A percentile compares a stretch with the other conserved stretches of the same genome.
Conservation (phyloP, 2,329 filamentous ascomycete species). For the Colletotrichum euphorbiae region DNA sequence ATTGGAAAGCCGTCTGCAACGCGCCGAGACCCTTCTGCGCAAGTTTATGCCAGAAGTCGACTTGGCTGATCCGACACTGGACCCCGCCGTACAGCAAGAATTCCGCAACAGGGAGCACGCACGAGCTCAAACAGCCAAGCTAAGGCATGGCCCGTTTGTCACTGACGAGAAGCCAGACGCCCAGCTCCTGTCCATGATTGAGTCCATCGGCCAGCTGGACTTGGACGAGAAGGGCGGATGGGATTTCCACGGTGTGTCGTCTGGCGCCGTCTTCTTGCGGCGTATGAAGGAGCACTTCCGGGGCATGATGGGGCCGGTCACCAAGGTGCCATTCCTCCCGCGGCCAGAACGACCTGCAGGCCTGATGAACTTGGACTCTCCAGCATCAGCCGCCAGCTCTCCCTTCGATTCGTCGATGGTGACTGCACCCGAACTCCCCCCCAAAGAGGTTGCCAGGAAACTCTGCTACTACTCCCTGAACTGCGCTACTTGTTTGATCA, state of each 20-base stretch:
- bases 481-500: conserved; percentile 68
- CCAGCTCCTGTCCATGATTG: conserved; percentile 93
- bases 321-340: conserved; percentile 69
- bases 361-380: conserved; percentile 74
- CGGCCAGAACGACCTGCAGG: conserved; percentile 60
- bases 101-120: conserved; percentile 66
- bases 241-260: conserved; percentile 96
- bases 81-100: conserved; percentile 80
- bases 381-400: conserved; percentile 69
- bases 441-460: conserved; percentile 65
- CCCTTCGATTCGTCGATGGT: conserved; percentile 68
- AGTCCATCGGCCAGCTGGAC: conserved; percentile 89
- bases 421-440: conserved; percentile 75
- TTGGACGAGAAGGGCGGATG: conserved; percentile 91
- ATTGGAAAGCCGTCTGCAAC: conserved; percentile 83
- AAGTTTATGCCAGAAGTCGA: conserved; percentile 87
- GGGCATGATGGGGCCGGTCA: conserved; percentile 75
- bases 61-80: conserved; percentile 85
- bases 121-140: conserved; percentile 57
- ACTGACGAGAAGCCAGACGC: conserved; percentile 69
- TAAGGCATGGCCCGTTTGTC: conserved; percentile 50
- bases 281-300: conserved; percentile 91
- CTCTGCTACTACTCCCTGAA: conserved; percentile 68
- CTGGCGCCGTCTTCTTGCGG: conserved; percentile 87
- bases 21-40: conserved; percentile 82